Percentiles rank a stretch among this genome's conserved stretches.
Evolutionary conservation across 352 stramenopile species (phyloP).

Genomic region (Paralagenidium karlingii): DNA sequence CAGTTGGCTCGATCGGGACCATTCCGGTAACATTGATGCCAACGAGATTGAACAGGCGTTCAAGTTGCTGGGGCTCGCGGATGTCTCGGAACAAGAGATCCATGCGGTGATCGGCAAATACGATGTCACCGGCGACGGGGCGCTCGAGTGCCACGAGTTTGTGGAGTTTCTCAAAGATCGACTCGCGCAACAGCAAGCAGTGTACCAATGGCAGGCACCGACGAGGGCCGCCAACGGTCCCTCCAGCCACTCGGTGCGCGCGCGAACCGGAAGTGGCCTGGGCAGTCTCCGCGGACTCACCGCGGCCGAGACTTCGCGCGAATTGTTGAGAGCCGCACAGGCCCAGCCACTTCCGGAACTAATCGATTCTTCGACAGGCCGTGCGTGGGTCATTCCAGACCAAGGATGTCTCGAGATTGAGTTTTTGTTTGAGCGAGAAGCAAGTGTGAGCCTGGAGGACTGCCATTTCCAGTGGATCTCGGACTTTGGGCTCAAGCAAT

Average conservation of each 20-base stretch:
- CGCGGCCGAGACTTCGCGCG: not conserved
- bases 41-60: constrained; percentile 63
- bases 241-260: too few relatives aligned
- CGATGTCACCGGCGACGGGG: constrained; percentile 60
- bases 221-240: too few relatives aligned
- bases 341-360: constrained; percentile 16
- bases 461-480: constrained; percentile 38
- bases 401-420: constrained; percentile 50
- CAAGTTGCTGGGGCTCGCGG: constrained; percentile 43
- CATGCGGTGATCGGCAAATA: constrained; percentile 44
- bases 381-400: constrained; percentile 50
- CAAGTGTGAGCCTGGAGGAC: constrained; percentile 41
- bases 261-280: not conserved
- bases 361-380: constrained; percentile 37
- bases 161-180: constrained; percentile 64
- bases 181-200: constrained; percentile 36
- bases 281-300: not conserved
- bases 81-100: constrained; percentile 55
- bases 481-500: constrained; percentile 44
- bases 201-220: too few relatives aligned
- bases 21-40: constrained; percentile 63
- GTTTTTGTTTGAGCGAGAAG: constrained; percentile 70
- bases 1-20: constrained; percentile 56
- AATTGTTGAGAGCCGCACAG: too few relatives aligned
- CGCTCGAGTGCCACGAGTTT: constrained; percentile 77